Evolutionary conservation across 331 rosid genomes (phyloP), one percentile per base, ranked within the genome.

Genomic region (Dryas integrifolia): DNA sequence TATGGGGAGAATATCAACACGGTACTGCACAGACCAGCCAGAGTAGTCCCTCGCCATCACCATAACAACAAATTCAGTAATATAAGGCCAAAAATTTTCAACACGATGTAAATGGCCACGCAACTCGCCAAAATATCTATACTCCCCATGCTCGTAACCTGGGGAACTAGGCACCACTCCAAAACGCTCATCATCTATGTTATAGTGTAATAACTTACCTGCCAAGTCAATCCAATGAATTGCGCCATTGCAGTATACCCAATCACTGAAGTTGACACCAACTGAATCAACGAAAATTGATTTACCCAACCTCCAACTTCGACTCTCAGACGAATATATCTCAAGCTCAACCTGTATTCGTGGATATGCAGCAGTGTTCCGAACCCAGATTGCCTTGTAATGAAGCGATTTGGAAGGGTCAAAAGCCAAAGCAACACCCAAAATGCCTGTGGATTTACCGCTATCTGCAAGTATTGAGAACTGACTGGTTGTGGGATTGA

Each of bases 211-310:
- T 0, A 50, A 3, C 30, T n/a, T 58, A 8, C 75, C 72, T 7
- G 47, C 18, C 4, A 43, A 52, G 14, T 55, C 63, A 44, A 65
- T 11, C 85, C 85, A 77, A 46, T 73, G 81, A 41, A 81, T 47
- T 16, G 79, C 51, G 24, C 79, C 85, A 14, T 81, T 77, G 76
- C 82, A 81, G 57, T 67, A 69, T 3, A 68, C 77, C 4, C 79
- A 30, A 2, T 30, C 35, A 30, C 35, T 30, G 35, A 2, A 30
- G 35, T 30, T 30, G 35, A 30, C 35, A 30, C 35, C 35, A 30
- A 30, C 0, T 30, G 35, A 30, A 30, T 30, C 35, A 30, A 30
- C 2, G 35, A 30, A 30, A 30, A 2, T 1, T 0, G 35, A 30
- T 30, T 30, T 30, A 30, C 35, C 35, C 35, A 38, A 15, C 11